These are phyloP conservation scores for Amanita inopinata DNA, from an alignment of 768 basidiomycete species.

Conservation along the genomic window DNA sequence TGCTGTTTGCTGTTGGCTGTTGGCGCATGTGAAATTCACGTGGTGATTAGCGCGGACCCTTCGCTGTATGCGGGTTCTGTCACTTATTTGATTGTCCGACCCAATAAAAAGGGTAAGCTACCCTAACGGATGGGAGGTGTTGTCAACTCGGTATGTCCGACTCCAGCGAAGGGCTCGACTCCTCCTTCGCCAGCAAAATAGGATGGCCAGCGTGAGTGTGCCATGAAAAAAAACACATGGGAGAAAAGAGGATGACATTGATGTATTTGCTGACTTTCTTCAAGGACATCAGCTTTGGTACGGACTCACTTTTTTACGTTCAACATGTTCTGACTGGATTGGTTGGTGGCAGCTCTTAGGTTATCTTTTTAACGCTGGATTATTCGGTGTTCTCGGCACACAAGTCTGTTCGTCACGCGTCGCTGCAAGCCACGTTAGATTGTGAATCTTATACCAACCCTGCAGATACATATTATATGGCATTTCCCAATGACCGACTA, in stretches of 20 bases:
- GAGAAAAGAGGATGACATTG: neutral
- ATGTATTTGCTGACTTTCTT: neutral
- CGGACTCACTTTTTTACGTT: neutral
- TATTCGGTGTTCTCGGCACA: neutral
- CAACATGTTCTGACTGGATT: neutral
- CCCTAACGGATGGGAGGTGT: too few relatives aligned
- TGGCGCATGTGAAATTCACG: too few relatives aligned
- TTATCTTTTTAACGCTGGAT: neutral
- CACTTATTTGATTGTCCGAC: too few relatives aligned
- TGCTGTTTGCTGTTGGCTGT: too few relatives aligned
- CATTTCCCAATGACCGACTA: constrained; percentile 20
- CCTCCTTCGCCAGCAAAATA: too few relatives aligned
- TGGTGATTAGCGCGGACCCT: too few relatives aligned
- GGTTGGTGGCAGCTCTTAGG: neutral
- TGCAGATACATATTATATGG: constrained; percentile 22
- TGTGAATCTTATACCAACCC: neutral
- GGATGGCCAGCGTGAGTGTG: neutral
- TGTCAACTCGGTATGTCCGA: too few relatives aligned
- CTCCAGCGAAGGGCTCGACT: too few relatives aligned
- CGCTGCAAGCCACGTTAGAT: neutral
- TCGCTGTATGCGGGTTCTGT: too few relatives aligned
- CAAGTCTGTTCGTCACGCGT: constrained; percentile 5
- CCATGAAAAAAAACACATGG: too few relatives aligned
- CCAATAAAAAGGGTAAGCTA: too few relatives aligned
- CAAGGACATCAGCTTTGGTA: neutral